Evolutionary conservation across 2,329 filamentous ascomycete genomes (phyloP), one percentile per base, ranked within the genome.

Genomic region (Gnomoniopsis sp.): DNA sequence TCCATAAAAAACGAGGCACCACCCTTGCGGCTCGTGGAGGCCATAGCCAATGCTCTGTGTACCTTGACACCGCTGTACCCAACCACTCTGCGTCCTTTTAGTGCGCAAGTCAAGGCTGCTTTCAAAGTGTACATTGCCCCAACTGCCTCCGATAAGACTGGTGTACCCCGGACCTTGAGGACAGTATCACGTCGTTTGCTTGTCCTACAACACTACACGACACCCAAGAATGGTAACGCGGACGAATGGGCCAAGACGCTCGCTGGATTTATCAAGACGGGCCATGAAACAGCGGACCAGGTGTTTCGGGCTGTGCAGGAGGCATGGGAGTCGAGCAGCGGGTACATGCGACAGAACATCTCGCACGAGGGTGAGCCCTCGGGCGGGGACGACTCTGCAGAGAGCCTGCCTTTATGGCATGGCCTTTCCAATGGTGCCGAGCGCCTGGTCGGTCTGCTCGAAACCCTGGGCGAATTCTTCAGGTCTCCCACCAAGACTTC

Each of bases 301-400:
- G 80, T 96, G 0, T 89, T 96, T 67, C 86, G 93, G 51, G 86
- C 88, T 11, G 82, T 96, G 0, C 75, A 89, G 12, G 93, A 97
- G 70, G 88, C 90, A 44, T 95, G 91, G 89, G 86, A 93, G 65
- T 85, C 91, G 0, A 79, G 80, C 2, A 77, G 82, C 34, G 82
- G 79, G 3, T 81, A 82, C 62, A 69, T 69, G 11, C 70, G 72
- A 47, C 71, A 79, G 53, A 65, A 66, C 3, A 72, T 81, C 36
- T 74, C 79, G 55, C 70, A 77, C 14, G 78, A 81, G 19, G 70
- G 71, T 6, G 78, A 79, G 22, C 77, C 81, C 0, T 66, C 68
- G 8, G 81, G 82, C 3, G 82, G 81, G 15, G 72, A 75, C 44
- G 70, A 73, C 33, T 69, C 73, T 2, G 58, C 69, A 6, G 80